phyloP scores from a whole-genome alignment of 768 basidiomycete genomes.

The Russula vinacea region DNA sequence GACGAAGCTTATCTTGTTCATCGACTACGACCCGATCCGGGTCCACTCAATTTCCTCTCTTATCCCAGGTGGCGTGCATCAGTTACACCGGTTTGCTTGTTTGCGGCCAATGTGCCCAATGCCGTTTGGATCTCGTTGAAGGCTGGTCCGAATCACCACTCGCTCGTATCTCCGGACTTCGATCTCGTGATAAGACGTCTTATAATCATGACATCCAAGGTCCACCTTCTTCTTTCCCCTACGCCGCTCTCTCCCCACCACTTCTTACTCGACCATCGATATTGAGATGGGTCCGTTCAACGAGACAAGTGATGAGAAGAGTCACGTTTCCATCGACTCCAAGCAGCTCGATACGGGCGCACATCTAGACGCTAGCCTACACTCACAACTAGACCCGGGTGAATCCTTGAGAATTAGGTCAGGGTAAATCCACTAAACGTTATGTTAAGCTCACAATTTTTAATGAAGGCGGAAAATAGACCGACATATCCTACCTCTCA shows the following conservation, averaged over 20 bases:
- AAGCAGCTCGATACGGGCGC: constrained; percentile 62
- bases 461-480: constrained; percentile 53
- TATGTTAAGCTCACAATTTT: constrained; percentile 31
- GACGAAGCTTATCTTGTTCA: neutral
- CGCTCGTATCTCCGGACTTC: neutral
- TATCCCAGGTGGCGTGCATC: constrained; percentile 1
- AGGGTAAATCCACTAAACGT: neutral
- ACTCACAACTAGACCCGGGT: constrained; percentile 46
- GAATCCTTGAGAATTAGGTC: constrained; percentile 53
- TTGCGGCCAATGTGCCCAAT: neutral
- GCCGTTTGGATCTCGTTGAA: neutral
- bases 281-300: constrained; percentile 18
- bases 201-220: too few species aligned
- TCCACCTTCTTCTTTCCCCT: too few species aligned
- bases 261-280: too few species aligned
- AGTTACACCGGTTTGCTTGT: neutral
- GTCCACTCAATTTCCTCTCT: too few species aligned
- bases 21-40: neutral
- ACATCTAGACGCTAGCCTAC: constrained; percentile 48
- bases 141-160: neutral
- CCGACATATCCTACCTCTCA: constrained; percentile 61
- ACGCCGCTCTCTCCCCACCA: too few species aligned
- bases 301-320: constrained; percentile 22
- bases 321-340: constrained; percentile 40
- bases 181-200: neutral